Evolutionary conservation across 805 yeast genomes (phyloP), one percentile per base, ranked within the genome.

Genomic region (Wilhelminamyces savonicus): DNA sequence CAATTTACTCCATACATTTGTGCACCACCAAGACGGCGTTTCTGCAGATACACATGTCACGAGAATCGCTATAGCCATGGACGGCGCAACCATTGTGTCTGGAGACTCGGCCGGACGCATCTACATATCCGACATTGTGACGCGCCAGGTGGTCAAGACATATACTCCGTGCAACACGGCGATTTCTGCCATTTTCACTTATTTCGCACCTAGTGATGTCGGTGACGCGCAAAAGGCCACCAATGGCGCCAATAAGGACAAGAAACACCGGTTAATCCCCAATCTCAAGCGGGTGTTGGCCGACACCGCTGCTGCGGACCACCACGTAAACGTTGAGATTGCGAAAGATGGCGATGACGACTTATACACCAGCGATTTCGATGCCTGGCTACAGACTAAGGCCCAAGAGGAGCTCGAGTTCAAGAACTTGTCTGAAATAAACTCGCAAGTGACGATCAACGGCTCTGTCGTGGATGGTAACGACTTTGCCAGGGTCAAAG

Each of bases 91-190:
- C 21, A 45, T 88, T 5, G 59, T 82, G 3, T 73, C 86, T 5
- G 97, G 96, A 21, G 94, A 84, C 48, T 52, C 68, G 0, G 46
- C 43, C n/a, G 97, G 97, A 1, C 65, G 71, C 17, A 74, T 84
- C 2, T 70, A 71, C 23, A 66, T 78, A 1, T 70, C 79, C 43
- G 97, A 90, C 52, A 63, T 78, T 5, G 71, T 66, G 11, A 76
- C 90, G 1, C 78, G 73, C 46, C 92, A 82, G 53, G 74, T 77
- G 12, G 60, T 74, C 16, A 77, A 74, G 46, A 68, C 73, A n/a
- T 59, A 78, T 38, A 70, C 56, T 12, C 58, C 62, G 14, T 56
- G 65, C 29, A 54, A 53, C 30, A 50, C 62, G 6, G 45, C 58
- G 4, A 59, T 67, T 12, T 52, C 66, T 4, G 46, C 40, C 29